Percentiles rank a stretch among this genome's conserved stretches.
These are phyloP conservation scores for Entonaema liquescens DNA, from an alignment of 495 filamentous ascomycete species.

Conservation along the genomic window DNA sequence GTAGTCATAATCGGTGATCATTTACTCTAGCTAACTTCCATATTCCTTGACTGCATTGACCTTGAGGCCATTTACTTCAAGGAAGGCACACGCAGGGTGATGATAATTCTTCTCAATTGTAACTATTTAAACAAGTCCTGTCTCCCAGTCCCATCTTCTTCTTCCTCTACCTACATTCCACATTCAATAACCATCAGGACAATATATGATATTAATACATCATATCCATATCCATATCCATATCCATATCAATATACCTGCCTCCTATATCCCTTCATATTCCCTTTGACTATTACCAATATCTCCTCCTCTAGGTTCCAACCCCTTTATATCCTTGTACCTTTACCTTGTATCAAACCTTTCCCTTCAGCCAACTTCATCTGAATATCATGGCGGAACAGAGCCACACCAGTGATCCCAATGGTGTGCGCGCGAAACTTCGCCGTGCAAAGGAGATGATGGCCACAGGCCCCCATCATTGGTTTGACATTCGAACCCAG, in stretches of 20 bases:
- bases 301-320: no score
- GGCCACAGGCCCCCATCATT: background rate
- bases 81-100: background rate
- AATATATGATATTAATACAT: background rate
- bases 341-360: no score
- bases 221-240: background rate
- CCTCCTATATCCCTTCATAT: no score
- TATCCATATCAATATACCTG: no score
- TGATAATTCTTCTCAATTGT: background rate
- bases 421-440: background rate
- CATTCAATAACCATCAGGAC: background rate
- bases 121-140: background rate
- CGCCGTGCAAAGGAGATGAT: background rate
- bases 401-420: background rate
- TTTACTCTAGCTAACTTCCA: background rate
- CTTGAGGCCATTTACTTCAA: background rate
- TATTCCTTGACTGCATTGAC: background rate
- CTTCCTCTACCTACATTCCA: background rate
- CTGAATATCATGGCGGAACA: background rate
- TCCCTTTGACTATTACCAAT: no score
- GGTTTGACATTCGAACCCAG: background rate
- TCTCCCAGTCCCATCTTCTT: background rate
- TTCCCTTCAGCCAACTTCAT: background rate
- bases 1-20: background rate
- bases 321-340: no score